Evolutionary conservation across 805 yeast genomes (phyloP).

Genomic region (Torulaspora franciscae): DNA sequence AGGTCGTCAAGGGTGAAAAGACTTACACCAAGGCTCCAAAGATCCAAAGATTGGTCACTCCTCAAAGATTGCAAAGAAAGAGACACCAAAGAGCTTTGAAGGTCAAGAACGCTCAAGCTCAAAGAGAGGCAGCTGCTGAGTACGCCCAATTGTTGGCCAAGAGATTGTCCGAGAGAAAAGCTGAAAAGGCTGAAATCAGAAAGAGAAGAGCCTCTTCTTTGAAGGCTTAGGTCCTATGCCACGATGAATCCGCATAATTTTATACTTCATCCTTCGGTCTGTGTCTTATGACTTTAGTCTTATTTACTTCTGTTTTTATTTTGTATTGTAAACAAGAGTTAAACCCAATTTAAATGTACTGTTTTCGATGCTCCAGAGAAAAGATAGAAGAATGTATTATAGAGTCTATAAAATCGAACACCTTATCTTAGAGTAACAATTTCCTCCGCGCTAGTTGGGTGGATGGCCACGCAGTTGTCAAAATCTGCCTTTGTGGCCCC

Average conservation of each 20-base stretch:
- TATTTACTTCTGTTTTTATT: constrained; percentile 17
- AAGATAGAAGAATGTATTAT: not conserved
- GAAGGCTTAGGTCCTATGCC: constrained; percentile 57
- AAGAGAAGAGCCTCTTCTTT: constrained; percentile 99
- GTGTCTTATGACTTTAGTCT: constrained; percentile 15
- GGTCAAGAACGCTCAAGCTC: constrained; percentile 95
- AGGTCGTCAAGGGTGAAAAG: constrained; percentile 96
- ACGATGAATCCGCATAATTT: constrained; percentile 17
- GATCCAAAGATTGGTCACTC: constrained; percentile 99
- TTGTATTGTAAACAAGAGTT: constrained; percentile 20
- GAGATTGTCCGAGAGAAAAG: constrained; percentile 97
- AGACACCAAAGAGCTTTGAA: constrained; percentile 91
- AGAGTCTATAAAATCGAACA: constrained; percentile 13
- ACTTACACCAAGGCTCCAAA: constrained; percentile 99
- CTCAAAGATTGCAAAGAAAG: constrained; percentile 99
- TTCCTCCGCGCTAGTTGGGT: constrained; percentile 98
- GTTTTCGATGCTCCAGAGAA: not conserved
- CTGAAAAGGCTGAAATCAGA: constrained; percentile 96
- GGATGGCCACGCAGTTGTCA: constrained; percentile 95
- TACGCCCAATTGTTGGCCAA: constrained; percentile 97
- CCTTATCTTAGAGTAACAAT: constrained; percentile 57
- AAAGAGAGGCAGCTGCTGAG: constrained; percentile 99
- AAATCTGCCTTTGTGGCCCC: constrained; percentile 97
- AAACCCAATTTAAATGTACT: constrained; percentile 7
- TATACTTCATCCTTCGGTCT: constrained; percentile 13